A percentile compares a stretch with the other conserved stretches of the same genome.
These are phyloP conservation scores for Solanum bulbocastanum DNA, from an alignment of 257 asterid genomes.

Conservation along the genomic window DNA sequence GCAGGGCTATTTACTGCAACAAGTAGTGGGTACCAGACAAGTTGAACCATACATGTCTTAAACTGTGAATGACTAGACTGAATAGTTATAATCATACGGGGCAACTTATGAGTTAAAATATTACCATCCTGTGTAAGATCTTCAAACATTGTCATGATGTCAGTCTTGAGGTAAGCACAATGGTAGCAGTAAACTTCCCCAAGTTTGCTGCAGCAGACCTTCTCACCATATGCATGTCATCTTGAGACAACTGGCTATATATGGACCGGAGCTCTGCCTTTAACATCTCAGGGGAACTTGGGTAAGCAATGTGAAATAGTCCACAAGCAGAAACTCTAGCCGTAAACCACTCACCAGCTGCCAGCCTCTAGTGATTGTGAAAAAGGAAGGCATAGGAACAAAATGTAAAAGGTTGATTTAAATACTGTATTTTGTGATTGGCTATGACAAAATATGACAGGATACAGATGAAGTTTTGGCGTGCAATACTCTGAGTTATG, in stretches of 20 bases:
- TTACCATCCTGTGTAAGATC: slow-evolving; percentile 48
- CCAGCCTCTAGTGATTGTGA: background rate
- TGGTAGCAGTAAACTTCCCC: slow-evolving; percentile 37
- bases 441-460: background rate
- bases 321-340: background rate
- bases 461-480: background rate
- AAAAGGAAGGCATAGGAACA: background rate
- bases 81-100: background rate
- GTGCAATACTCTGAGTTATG: background rate
- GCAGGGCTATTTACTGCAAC: background rate
- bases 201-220: slow-evolving; percentile 76
- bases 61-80: background rate
- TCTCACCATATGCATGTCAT: slow-evolving; percentile 95
- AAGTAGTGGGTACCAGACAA: background rate
- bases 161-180: slow-evolving; percentile 37
- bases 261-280: slow-evolving; percentile 72
- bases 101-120: background rate
- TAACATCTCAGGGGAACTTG: slow-evolving; percentile 62
- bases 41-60: background rate
- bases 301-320: slow-evolving; percentile 5
- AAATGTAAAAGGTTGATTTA: background rate
- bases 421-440: background rate
- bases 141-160: slow-evolving; percentile 38
- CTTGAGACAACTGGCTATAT: slow-evolving; percentile 77
- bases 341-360: background rate